Evolutionary conservation across 108 stramenopile genomes (phyloP).

Genomic region (Nannochloropsis gaditana): DNA sequence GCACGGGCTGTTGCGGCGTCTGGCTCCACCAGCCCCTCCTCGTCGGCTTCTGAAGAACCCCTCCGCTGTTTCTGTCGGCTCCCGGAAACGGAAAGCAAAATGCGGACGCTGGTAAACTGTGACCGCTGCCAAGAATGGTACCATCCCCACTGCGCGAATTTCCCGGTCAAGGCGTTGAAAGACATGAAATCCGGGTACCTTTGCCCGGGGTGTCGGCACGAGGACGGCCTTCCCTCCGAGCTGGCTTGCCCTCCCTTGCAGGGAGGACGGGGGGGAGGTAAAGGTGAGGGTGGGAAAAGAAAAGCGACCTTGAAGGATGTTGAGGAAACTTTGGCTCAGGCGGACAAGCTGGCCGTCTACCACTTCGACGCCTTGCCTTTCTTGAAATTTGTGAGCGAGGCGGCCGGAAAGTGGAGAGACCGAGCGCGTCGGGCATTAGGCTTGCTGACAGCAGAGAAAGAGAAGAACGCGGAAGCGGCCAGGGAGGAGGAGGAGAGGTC

Average conservation of each 20-base stretch:
- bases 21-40: background rate
- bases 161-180: slow-evolving; percentile 20
- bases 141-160: slow-evolving; percentile 38
- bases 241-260: background rate
- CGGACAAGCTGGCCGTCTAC: background rate
- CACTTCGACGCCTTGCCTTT: background rate
- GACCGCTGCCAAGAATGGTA: slow-evolving; percentile 39
- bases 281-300: background rate
- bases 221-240: background rate
- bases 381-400: background rate
- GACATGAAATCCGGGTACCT: background rate
- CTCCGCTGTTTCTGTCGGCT: slow-evolving; percentile 39
- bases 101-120: slow-evolving; percentile 44
- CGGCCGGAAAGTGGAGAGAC: background rate
- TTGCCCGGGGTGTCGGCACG: background rate
- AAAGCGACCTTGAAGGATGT: background rate
- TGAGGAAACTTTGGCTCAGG: background rate
- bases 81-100: slow-evolving; percentile 23
- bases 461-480: background rate
- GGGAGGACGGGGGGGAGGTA: background rate
- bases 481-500: background rate
- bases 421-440: background rate
- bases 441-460: background rate
- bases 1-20: background rate
- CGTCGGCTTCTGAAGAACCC: slow-evolving; percentile 2